These are phyloP conservation scores for Sideroxylon spinosum DNA, from an alignment of 179 eudicot genomes.

Conservation along the genomic window DNA sequence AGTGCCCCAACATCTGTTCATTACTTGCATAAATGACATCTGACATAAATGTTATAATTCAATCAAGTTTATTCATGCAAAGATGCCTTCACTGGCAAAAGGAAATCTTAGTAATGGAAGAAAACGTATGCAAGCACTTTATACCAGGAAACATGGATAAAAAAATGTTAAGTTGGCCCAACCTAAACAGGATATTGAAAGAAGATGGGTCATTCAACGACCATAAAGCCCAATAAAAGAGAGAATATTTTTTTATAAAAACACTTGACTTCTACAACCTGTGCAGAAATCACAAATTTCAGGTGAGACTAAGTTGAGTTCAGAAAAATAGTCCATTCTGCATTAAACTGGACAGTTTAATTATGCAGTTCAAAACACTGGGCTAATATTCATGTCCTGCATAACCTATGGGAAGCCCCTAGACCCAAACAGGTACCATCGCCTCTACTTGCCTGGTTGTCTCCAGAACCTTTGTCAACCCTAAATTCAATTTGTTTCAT, in stretches of 20 bases:
- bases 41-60: neutral
- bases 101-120: neutral
- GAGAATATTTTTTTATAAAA: neutral
- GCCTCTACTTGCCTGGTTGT: neutral
- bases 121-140: neutral
- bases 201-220: neutral
- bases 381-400: neutral
- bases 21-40: neutral
- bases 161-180: neutral
- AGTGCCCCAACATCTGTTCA: neutral
- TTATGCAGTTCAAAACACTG: neutral
- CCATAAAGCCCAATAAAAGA: neutral
- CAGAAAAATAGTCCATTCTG: neutral
- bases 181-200: neutral
- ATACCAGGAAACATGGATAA: neutral
- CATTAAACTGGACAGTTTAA: neutral
- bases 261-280: neutral
- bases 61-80: neutral
- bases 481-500: neutral
- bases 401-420: neutral
- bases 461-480: neutral
- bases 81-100: neutral
- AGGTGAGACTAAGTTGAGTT: neutral
- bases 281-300: neutral
- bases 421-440: neutral